phyloP scores from a whole-genome alignment of 23 red algal species.

The Pyropia yezoensis region DNA sequence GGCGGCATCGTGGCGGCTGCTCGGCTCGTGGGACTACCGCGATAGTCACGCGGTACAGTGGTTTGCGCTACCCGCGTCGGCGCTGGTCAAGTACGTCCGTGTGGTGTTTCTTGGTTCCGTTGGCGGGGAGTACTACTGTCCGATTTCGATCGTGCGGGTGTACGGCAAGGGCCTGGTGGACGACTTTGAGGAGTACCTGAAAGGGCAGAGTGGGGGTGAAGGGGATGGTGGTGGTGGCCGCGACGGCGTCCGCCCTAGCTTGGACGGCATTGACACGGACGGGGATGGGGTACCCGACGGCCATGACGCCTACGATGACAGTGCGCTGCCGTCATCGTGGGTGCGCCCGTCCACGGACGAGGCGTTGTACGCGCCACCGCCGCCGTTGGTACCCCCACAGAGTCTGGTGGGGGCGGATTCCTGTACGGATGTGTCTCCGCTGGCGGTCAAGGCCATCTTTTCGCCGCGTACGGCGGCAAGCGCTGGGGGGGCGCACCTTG shows the following conservation, averaged over 20 bases:
- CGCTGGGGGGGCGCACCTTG: too few species aligned
- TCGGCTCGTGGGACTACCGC: constrained; percentile 36
- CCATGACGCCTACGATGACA: background rate
- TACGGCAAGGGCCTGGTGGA: constrained; percentile 79
- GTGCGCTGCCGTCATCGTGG: background rate
- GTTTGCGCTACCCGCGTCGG: constrained; percentile 35
- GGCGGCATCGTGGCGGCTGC: constrained; percentile 44
- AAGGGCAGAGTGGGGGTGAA: background rate
- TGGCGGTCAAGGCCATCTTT: too few species aligned
- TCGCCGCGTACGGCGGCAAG: too few species aligned
- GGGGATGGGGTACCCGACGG: background rate
- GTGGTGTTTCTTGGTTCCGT: constrained; percentile 63
- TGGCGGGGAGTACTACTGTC: constrained; percentile 66
- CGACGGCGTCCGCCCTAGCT: background rate
- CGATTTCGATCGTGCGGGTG: constrained; percentile 61
- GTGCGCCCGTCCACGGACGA: background rate
- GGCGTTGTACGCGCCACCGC: too few species aligned
- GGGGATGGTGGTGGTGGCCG: background rate
- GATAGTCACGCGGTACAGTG: constrained; percentile 30
- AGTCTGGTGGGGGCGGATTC: too few species aligned
- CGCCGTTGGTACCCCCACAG: too few species aligned
- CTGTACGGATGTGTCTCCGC: too few species aligned
- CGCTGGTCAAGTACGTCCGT: constrained; percentile 49
- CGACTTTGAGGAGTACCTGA: constrained; percentile 42
- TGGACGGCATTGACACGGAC: background rate